A percentile compares a stretch with the other conserved stretches of the same genome.
phyloP scores from a whole-genome alignment of 2,329 filamentous ascomycete species.

The Ascocoryne sarcoides region DNA sequence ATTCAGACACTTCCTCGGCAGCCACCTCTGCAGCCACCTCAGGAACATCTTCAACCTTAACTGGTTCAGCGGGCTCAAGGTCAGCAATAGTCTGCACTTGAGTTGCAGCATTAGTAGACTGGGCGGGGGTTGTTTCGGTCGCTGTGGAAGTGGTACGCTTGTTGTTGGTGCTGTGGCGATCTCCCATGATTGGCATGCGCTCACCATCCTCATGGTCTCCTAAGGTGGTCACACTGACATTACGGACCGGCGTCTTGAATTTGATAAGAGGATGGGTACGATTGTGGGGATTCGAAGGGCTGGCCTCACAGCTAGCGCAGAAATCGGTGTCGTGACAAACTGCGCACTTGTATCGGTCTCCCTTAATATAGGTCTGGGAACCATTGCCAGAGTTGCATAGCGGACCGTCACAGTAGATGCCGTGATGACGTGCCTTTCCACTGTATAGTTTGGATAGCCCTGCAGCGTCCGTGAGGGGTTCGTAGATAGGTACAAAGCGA shows the following conservation, averaged over 20 bases:
- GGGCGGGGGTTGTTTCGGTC: constrained; percentile 40
- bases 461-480: constrained; percentile 44
- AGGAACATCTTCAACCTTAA: constrained; percentile 28
- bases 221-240: constrained; percentile 77
- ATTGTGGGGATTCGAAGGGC: constrained; percentile 78
- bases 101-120: constrained; percentile 43
- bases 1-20: constrained; percentile 21
- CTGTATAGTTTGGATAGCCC: constrained; percentile 35
- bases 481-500: constrained; percentile 82
- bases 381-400: constrained; percentile 58
- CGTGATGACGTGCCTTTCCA: constrained; percentile 55
- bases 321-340: constrained; percentile 94
- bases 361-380: constrained; percentile 65
- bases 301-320: constrained; percentile 87
- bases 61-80: constrained; percentile 51
- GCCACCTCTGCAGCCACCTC: constrained; percentile 10
- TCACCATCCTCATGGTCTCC: constrained; percentile 66
- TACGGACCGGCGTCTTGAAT: constrained; percentile 86
- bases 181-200: constrained; percentile 62
- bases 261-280: constrained; percentile 95
- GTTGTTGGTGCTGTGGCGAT: too few relatives aligned
- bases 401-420: constrained; percentile 92
- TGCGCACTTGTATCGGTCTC: constrained; percentile 92
- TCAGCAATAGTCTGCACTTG: constrained; percentile 67
- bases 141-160: constrained; percentile 36